Evolutionary conservation across 1,284 basidiomycete genomes (phyloP), one percentile per base, ranked within the genome.

Genomic region (Boletus smithii): DNA sequence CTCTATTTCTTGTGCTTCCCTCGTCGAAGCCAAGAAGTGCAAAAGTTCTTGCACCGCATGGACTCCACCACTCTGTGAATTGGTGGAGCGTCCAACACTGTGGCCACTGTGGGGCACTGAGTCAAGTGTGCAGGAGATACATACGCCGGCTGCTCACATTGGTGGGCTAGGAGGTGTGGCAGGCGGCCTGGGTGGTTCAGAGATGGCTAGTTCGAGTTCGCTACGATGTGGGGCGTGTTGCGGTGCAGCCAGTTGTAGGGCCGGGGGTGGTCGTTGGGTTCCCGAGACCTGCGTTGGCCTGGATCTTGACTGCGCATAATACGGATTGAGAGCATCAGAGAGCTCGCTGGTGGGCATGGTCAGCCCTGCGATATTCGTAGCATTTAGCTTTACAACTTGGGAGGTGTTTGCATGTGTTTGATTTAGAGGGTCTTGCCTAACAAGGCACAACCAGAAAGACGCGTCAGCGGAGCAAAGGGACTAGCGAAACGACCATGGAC

Each of bases 281-380:
- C 46, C 53, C 16, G 47, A 31, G 24, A 46, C 51, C 46, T 54
- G 56, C 44, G 54, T 58, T 50, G 67, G 52, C 52, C 73, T 63
- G n/a, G 65, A 54, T 50, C 73, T 65, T n/a, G 70, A 55, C 48
- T 78, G 76, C 43, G 70, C 73, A 51, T 76, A 72, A 57, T 79
- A 71, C 8, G 84, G 85, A 62, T 88, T 88, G 57, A 88, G 80
- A 17, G 85, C 85, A 62, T 88, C 80, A 4, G 80, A 83, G 46
- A 88, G 78, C 65, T 87, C 84, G 69, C 83, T 88, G 54, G 80
- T 76, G 55, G 79, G 62, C 70, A 71, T 69, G 54, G 65, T 42
- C 35, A 27, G 49, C 40, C 33, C 30, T n/a, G 33, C 10, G 8
- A 8, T 50, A n/a, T 26, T n/a, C 27, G 32, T 27, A 5, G 14